These are phyloP conservation scores for Candida ascalaphidarum DNA, from an alignment of 805 yeast species.

Conservation along the genomic window DNA sequence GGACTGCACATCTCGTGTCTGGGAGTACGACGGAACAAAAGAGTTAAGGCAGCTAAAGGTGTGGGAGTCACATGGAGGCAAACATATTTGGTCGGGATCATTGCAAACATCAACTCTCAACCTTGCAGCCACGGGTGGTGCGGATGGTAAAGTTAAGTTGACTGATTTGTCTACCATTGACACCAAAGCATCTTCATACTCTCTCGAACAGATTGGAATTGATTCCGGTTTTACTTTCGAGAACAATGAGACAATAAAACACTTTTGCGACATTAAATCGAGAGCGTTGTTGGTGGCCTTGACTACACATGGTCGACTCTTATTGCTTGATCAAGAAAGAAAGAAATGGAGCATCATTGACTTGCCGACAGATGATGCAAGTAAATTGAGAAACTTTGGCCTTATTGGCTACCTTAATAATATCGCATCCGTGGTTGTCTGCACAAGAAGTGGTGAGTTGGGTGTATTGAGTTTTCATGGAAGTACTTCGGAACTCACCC, in stretches of 20 bases:
- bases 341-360: slow-evolving; percentile 1
- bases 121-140: slow-evolving; percentile 80
- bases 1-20: slow-evolving; percentile 75
- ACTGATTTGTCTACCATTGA: slow-evolving; percentile 31
- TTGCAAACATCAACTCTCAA: slow-evolving; percentile 31
- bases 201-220: slow-evolving; percentile 23
- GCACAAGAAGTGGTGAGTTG: no score
- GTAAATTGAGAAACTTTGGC: slow-evolving; percentile 13
- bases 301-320: slow-evolving; percentile 53
- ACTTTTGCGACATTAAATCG: slow-evolving; percentile 37
- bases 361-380: slow-evolving; percentile 1
- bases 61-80: slow-evolving; percentile 67
- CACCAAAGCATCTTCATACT: slow-evolving; percentile 12
- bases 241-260: slow-evolving; percentile 53
- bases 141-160: slow-evolving; percentile 75
- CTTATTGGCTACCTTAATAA: no score
- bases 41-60: slow-evolving; percentile 34
- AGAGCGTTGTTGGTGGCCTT: slow-evolving; percentile 40
- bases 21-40: slow-evolving; percentile 42
- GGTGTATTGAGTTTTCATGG: no score
- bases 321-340: slow-evolving; percentile 17
- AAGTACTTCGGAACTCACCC: no score
- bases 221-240: slow-evolving; percentile 15
- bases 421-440: no score
- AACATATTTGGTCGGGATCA: slow-evolving; percentile 81